Conservation (phyloP, 2,329 filamentous ascomycete species). For the Neoscytalidium dimidiatum region DNA sequence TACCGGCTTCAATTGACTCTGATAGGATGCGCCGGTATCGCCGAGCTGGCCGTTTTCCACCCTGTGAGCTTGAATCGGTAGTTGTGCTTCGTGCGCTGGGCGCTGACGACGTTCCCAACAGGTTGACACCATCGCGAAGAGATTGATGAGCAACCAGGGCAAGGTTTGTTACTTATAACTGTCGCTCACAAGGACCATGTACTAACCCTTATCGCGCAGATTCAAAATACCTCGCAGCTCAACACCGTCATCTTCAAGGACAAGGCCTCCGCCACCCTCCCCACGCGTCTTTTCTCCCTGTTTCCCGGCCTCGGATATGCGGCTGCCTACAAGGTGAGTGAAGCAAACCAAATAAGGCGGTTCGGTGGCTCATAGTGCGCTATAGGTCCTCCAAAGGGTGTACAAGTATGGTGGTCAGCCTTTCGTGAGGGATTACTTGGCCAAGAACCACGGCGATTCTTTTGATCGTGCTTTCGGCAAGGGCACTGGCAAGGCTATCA, state of each 20-base stretch:
- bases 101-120: conserved; percentile 43
- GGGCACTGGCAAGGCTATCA: conserved; percentile 96
- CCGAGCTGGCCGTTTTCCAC: conserved; percentile 91
- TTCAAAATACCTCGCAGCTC: conserved; percentile 63
- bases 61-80: conserved; percentile 56
- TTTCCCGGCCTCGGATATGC: conserved; percentile 98
- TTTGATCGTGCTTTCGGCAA: conserved; percentile 93
- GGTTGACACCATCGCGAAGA: conserved; percentile 98
- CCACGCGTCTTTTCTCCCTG: conserved; percentile 85
- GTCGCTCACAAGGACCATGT: conserved; percentile 28
- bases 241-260: conserved; percentile 95
- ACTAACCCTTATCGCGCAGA: conserved; percentile 26
- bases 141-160: conserved; percentile 96
- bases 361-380: neutral
- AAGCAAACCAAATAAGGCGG: neutral
- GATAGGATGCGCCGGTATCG: conserved; percentile 85
- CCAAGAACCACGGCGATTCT: conserved; percentile 72
- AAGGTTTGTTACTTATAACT: conserved; percentile 50
- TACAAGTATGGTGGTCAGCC: conserved; percentile 99
- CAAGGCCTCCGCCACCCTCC: conserved; percentile 69
- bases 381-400: conserved; percentile 81
- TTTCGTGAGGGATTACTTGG: conserved; percentile 87
- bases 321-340: conserved; percentile 84
- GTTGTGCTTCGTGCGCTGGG: conserved; percentile 21
- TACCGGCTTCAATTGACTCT: conserved; percentile 22